Percentiles rank a stretch among this genome's conserved stretches.
Evolutionary conservation across 768 basidiomycete species (phyloP).

Genomic region (Rubroboletus pulcherrimus): DNA sequence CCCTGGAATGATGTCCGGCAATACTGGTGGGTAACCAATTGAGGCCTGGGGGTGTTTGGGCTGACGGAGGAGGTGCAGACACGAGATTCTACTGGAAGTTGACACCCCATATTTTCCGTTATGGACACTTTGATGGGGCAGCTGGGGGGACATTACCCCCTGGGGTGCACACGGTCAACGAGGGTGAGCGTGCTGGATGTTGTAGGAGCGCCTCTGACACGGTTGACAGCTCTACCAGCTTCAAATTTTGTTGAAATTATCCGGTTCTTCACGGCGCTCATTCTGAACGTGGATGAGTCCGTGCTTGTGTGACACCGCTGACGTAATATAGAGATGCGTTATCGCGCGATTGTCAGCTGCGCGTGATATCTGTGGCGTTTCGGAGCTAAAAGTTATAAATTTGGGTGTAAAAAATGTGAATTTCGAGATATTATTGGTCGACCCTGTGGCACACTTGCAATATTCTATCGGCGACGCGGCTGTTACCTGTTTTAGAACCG

Average conservation of each 20-base stretch:
- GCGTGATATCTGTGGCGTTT: neutral
- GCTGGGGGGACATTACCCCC: conserved; percentile 29
- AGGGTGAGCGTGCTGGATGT: conserved; percentile 42
- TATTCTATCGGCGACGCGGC: no score
- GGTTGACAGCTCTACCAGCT: conserved; percentile 36
- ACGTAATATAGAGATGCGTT: neutral
- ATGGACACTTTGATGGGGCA: conserved; percentile 36
- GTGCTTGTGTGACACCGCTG: neutral
- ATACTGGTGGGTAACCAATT: conserved; percentile 35
- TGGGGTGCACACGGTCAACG: conserved; percentile 69
- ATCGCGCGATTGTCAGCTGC: neutral
- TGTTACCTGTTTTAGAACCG: neutral
- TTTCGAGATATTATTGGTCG: neutral
- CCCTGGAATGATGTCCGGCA: conserved; percentile 58
- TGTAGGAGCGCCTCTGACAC: neutral
- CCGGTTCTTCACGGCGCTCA: conserved; percentile 59
- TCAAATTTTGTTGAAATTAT: conserved; percentile 61
- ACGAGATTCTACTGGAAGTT: conserved; percentile 46
- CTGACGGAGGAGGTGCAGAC: conserved; percentile 26
- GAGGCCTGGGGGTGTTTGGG: neutral
- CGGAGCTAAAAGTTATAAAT: neutral
- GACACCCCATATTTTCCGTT: conserved; percentile 65
- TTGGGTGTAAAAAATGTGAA: neutral
- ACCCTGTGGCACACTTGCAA: no score
- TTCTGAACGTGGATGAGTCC: conserved; percentile 67